These are phyloP conservation scores for Phyllosticta citrichinensis DNA, from an alignment of 2,329 filamentous ascomycete species.

Conservation along the genomic window DNA sequence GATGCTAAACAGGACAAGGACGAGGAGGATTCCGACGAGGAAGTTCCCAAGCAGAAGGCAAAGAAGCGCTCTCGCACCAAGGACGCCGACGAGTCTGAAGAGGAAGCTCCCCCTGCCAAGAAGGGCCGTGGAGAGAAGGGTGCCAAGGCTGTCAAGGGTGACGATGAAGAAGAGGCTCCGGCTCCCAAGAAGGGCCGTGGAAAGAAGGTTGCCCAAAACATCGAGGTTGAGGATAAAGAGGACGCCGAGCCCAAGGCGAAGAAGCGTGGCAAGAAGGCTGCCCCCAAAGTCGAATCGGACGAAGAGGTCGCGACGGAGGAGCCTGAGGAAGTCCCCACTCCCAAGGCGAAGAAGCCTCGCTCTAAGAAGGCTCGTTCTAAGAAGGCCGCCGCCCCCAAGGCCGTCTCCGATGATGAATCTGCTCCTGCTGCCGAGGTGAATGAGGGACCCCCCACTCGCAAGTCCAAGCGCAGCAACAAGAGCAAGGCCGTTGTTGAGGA, in stretches of 20 bases:
- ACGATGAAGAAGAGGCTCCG: constrained; percentile 17
- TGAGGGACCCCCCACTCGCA: not conserved
- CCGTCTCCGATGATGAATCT: constrained; percentile 12
- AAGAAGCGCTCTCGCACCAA: constrained; percentile 30
- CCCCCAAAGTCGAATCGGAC: not conserved
- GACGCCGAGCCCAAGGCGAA: constrained; percentile 5
- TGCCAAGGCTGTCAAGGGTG: constrained; percentile 15
- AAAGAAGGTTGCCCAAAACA: constrained; percentile 21
- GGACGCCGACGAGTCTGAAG: constrained; percentile 19
- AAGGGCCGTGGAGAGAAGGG: constrained; percentile 22
- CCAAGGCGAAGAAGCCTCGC: constrained; percentile 24
- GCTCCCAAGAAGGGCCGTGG: constrained; percentile 19
- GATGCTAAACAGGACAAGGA: constrained; percentile 14
- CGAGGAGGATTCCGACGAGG: constrained; percentile 24
- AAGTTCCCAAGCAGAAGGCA: constrained; percentile 15
- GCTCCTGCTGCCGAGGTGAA: not conserved
- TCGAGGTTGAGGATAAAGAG: constrained; percentile 10
- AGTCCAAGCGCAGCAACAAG: constrained; percentile 1
- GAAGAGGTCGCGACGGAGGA: constrained; percentile 11
- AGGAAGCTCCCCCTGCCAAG: constrained; percentile 19
- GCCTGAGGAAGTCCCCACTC: constrained; percentile 22
- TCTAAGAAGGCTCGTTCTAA: constrained; percentile 30
- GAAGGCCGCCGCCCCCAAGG: constrained; percentile 22
- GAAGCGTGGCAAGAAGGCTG: constrained; percentile 12
- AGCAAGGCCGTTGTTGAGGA: not conserved